Base-by-base conservation (phyloP, 176 grass and related monocot genomes). In the Phyllostachys edulis region DNA sequence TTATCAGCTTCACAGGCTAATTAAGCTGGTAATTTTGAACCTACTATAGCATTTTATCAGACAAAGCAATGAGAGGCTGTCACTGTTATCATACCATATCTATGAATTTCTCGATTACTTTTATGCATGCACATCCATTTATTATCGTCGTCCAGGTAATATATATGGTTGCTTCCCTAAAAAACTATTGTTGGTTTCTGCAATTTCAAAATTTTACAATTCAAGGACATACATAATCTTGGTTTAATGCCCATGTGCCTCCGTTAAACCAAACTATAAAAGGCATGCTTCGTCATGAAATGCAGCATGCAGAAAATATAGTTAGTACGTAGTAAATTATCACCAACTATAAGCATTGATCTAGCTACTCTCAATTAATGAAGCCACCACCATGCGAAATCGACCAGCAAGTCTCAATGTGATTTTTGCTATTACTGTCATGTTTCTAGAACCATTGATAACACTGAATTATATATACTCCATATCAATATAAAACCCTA, bases 1-100 rank as follows among this genome's bases (percentile, higher is more conserved):
- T 94, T 97, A 5, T 10, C 90, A 79, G 85, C 94, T 97, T 97
- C 94, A 93, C 75, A 88, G 73, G 50, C 82, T 92, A 76, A 84
- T 75, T 81, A 64, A 73, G 44, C 34, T 13, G n/a, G 88, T 75
- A 86, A 47, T 63, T 66, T 47, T 23, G 40, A 82, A 73, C 57
- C 42, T 66, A 42, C 10, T 26, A 49, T 51, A 23, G 40, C 21
- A 46, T 67, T 85, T 85, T 65, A 88, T 20, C 15, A 76, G 23
- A 82, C 55, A 45, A 63, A 81, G 39, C 21, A 79, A 78, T 51
- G 55, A 72, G 42, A 63, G 71, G 56, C 1, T 41, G 4, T 40
- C 40, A 14, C 29, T 67, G 7, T 67, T 72, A 38, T 45, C 9
- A 9, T 56, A 13, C n/a, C 10, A 27, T 36, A 50, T 59, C 6